phyloP scores from a whole-genome alignment of 495 filamentous ascomycete genomes.

The Diplogelasinospora grovesii region DNA sequence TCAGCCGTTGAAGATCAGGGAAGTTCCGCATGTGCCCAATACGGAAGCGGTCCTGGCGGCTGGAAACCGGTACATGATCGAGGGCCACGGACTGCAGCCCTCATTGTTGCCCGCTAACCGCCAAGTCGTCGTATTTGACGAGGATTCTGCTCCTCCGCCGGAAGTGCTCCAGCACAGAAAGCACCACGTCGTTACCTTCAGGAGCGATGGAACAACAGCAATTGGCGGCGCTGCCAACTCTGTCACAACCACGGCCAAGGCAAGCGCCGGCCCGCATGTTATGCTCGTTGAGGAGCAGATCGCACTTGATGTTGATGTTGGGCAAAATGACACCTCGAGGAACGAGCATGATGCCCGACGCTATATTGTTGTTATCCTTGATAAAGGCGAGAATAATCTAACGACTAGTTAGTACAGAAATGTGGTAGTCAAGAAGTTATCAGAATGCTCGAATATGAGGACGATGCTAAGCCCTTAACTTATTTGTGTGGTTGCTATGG shows the following conservation, averaged over 20 bases:
- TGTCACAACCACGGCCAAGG: conserved; percentile 7
- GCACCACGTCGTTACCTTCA: conserved; percentile 25
- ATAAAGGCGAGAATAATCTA: conserved; percentile 10
- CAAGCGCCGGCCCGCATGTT: conserved; percentile 15
- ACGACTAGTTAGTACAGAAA: not conserved
- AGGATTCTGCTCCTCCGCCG: conserved; percentile 18
- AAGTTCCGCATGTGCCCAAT: conserved; percentile 21
- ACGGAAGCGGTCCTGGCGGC: conserved; percentile 26
- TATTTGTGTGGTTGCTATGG: not conserved
- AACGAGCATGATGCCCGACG: too few species aligned
- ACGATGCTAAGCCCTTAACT: not conserved
- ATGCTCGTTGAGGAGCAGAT: conserved; percentile 16
- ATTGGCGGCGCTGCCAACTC: conserved; percentile 19
- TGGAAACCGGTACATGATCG: conserved; percentile 24
- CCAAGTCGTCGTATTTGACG: conserved; percentile 25
- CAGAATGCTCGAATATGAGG: not conserved
- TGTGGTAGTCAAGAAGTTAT: not conserved
- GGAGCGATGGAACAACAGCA: too few species aligned
- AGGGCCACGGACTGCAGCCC: conserved; percentile 5
- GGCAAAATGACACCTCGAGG: conserved; percentile 1
- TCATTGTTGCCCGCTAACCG: conserved; percentile 14
- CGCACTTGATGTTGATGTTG: conserved; percentile 4
- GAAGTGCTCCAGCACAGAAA: conserved; percentile 17
- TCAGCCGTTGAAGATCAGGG: conserved; percentile 25
- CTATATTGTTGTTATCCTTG: conserved; percentile 25